A percentile compares a stretch with the other conserved stretches of the same genome.
phyloP scores from a whole-genome alignment of 208 protist genomes.

The Leishmania tropica region DNA sequence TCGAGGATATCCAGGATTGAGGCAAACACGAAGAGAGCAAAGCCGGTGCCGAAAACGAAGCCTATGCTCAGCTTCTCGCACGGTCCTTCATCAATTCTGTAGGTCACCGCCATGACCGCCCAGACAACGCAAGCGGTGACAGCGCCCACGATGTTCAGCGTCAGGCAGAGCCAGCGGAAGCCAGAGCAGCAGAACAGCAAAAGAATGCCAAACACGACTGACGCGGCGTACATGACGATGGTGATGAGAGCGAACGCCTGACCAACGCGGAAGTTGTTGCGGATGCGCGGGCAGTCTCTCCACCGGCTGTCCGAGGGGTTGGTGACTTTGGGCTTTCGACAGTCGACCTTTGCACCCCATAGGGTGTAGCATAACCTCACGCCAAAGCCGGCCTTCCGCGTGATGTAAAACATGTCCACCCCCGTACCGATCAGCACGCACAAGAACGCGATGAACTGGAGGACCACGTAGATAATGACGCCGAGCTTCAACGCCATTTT shows the following conservation, averaged over 20 bases:
- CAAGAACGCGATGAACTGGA: slow-evolving; percentile 45
- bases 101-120: slow-evolving; percentile 35
- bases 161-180: slow-evolving; percentile 32
- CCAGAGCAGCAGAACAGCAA: slow-evolving; percentile 48
- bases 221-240: no score
- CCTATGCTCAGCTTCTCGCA: not conserved
- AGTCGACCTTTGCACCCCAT: slow-evolving; percentile 56
- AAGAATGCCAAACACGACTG: no score
- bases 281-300: slow-evolving; percentile 20
- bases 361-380: no score
- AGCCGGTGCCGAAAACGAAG: slow-evolving; percentile 38
- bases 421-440: slow-evolving; percentile 51
- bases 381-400: no score
- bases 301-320: slow-evolving; percentile 27
- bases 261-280: slow-evolving; percentile 44
- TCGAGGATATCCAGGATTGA: slow-evolving; percentile 42
- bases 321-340: slow-evolving; percentile 12
- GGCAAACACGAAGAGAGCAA: slow-evolving; percentile 41
- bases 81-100: no score
- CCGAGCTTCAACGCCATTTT: slow-evolving; percentile 27
- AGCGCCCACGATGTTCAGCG: slow-evolving; percentile 39
- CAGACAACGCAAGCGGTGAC: slow-evolving; percentile 31
- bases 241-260: slow-evolving; percentile 46
- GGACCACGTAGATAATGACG: slow-evolving; percentile 54
- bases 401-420: slow-evolving; percentile 51